These are phyloP conservation scores for Trichophyton schoenleinii DNA, from an alignment of 2,329 filamentous ascomycete species.

Conservation along the genomic window DNA sequence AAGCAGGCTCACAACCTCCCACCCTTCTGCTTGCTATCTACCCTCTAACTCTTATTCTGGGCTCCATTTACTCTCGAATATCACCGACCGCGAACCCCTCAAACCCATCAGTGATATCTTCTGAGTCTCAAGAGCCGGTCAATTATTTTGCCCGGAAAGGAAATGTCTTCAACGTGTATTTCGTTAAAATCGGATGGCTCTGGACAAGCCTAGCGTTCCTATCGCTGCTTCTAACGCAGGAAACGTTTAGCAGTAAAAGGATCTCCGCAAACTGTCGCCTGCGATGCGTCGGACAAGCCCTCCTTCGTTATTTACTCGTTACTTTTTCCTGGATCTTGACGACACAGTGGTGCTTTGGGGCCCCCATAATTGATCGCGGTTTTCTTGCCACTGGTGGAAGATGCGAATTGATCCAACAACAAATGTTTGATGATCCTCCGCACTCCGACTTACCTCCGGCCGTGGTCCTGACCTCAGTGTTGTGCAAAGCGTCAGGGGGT, in stretches of 20 bases:
- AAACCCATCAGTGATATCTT: not conserved
- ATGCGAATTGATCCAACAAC: conserved; percentile 52
- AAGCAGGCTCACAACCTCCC: conserved; percentile 38
- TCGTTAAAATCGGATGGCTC: conserved; percentile 90
- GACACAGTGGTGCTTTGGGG: conserved; percentile 95
- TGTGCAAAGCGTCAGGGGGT: conserved; percentile 73
- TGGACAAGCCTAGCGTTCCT: conserved; percentile 72
- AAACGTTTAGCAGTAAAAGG: conserved; percentile 38
- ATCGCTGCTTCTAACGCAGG: conserved; percentile 57
- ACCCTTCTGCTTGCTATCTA: conserved; percentile 55
- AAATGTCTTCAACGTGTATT: conserved; percentile 84
- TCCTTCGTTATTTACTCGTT: conserved; percentile 55
- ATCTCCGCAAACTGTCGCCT: conserved; percentile 22
- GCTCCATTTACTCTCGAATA: conserved; percentile 65
- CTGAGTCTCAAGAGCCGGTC: conserved; percentile 15
- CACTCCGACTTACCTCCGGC: conserved; percentile 14
- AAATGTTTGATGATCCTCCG: conserved; percentile 26
- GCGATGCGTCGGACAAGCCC: conserved; percentile 45
- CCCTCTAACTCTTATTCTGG: conserved; percentile 64
- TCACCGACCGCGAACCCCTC: conserved; percentile 53
- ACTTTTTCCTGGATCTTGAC: conserved; percentile 73
- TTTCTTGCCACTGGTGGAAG: conserved; percentile 80
- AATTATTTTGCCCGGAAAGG: conserved; percentile 86
- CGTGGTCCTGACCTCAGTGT: conserved; percentile 55
- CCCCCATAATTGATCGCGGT: conserved; percentile 75